Evolutionary conservation across 2,329 filamentous ascomycete species (phyloP).

Genomic region (Colletotrichum chlorophyti): DNA sequence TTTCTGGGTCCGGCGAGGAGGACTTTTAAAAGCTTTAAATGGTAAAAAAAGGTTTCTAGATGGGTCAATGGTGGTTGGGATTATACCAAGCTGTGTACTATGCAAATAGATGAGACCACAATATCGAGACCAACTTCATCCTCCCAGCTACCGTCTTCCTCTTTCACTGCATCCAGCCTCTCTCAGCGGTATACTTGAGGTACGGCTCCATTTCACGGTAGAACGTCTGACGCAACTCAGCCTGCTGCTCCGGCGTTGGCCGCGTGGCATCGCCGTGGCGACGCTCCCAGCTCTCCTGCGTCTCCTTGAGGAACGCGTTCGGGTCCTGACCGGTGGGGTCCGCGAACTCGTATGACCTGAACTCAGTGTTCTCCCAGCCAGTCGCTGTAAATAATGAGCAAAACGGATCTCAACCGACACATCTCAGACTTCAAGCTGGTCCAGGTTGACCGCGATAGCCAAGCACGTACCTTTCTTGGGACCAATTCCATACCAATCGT

Average conservation of each 20-base stretch:
- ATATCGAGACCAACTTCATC: conserved; percentile 22
- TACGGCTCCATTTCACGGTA: conserved; percentile 42
- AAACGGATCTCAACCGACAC: neutral
- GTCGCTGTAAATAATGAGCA: conserved; percentile 59
- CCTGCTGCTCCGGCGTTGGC: conserved; percentile 53
- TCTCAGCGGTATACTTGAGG: conserved; percentile 41
- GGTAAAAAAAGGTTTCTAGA: conserved; percentile 23
- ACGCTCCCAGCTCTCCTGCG: conserved; percentile 52
- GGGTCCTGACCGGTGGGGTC: conserved; percentile 57
- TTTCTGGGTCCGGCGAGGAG: conserved; percentile 84
- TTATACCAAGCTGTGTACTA: conserved; percentile 32
- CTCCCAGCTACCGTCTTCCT: neutral
- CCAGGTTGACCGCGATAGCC: too few species aligned
- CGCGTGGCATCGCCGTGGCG: conserved; percentile 48
- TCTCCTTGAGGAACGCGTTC: conserved; percentile 56
- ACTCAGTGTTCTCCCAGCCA: conserved; percentile 78
- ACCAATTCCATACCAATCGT: conserved; percentile 75
- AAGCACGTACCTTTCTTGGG: conserved; percentile 48
- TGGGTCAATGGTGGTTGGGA: conserved; percentile 27
- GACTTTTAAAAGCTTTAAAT: conserved; percentile 72
- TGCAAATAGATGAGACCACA: conserved; percentile 29
- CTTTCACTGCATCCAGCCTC: conserved; percentile 27
- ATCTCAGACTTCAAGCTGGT: too few species aligned
- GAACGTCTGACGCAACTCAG: conserved; percentile 48
- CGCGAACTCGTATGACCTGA: conserved; percentile 70